These are phyloP conservation scores for Nicotiana rustica DNA, from an alignment of 305 asterid species.

Conservation along the genomic window DNA sequence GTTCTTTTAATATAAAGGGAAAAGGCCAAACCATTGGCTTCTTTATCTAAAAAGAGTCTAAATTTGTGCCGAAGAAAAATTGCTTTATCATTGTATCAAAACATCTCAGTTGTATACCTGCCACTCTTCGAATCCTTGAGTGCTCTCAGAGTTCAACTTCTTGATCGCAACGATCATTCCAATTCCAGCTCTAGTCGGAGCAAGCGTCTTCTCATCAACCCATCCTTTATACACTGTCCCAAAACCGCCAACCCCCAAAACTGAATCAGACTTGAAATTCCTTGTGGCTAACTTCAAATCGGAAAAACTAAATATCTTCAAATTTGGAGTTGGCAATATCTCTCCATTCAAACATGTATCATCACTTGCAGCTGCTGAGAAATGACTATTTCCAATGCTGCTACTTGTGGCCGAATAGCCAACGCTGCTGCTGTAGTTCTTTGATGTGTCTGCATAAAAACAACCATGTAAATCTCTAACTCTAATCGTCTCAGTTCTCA, in stretches of 20 bases:
- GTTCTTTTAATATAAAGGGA: neutral
- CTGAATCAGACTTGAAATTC: slow-evolving; percentile 53
- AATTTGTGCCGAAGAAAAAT: neutral
- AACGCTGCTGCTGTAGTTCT: slow-evolving; percentile 53
- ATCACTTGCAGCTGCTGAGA: slow-evolving; percentile 60
- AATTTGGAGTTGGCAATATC: slow-evolving; percentile 41
- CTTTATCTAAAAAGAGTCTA: neutral
- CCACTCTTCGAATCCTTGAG: slow-evolving; percentile 80
- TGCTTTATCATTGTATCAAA: neutral
- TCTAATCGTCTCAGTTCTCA: neutral
- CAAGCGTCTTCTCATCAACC: slow-evolving; percentile 65
- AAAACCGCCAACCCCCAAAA: slow-evolving; percentile 72
- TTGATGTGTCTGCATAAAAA: slow-evolving; percentile 53
- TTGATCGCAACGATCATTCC: slow-evolving; percentile 73
- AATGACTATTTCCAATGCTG: slow-evolving; percentile 54
- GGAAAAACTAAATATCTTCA: slow-evolving; percentile 37
- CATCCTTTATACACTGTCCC: slow-evolving; percentile 79
- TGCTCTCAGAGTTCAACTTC: slow-evolving; percentile 67
- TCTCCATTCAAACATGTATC: slow-evolving; percentile 43
- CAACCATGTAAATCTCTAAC: neutral
- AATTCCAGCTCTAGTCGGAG: slow-evolving; percentile 55
- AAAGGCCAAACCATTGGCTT: neutral
- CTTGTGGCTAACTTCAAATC: slow-evolving; percentile 41
- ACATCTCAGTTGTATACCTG: slow-evolving; percentile 50
- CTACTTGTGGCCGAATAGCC: slow-evolving; percentile 57